Conservation (phyloP, 2,329 filamentous ascomycete species). For the Anthostomella pinea region DNA sequence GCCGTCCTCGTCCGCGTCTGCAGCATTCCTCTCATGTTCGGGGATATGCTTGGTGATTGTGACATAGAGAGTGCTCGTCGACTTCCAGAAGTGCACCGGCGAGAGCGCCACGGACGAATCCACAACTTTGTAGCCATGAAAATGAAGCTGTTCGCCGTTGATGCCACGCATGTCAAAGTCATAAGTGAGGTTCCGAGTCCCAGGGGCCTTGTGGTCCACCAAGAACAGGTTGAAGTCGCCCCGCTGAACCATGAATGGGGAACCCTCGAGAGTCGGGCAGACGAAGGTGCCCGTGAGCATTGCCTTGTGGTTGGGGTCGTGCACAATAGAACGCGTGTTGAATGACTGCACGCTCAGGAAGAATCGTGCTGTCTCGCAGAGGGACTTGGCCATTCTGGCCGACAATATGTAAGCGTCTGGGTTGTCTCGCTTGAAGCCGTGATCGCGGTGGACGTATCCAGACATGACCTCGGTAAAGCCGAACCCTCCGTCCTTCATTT, state of each 20-base stretch:
- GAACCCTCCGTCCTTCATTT: constrained; percentile 47
- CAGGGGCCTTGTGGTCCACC: constrained; percentile 49
- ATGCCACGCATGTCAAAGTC: constrained; percentile 58
- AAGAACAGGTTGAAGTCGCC: constrained; percentile 58
- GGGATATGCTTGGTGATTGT: constrained; percentile 46
- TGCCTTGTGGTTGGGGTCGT: constrained; percentile 47
- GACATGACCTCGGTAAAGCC: constrained; percentile 65
- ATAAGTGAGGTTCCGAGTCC: constrained; percentile 59
- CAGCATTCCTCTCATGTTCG: constrained; percentile 23
- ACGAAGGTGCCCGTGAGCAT: constrained; percentile 59
- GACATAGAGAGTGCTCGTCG: constrained; percentile 61
- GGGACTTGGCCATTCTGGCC: constrained; percentile 49
- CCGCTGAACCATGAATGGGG: constrained; percentile 58
- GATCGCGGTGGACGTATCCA: constrained; percentile 53
- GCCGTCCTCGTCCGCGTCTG: constrained; percentile 37
- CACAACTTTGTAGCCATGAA: constrained; percentile 62
- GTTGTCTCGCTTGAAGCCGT: constrained; percentile 40
- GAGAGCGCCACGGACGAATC: constrained; percentile 58
- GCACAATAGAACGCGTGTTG: constrained; percentile 47
- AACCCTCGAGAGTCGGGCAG: constrained; percentile 51
- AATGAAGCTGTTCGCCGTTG: constrained; percentile 50
- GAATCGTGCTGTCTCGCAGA: constrained; percentile 55
- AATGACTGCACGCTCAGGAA: constrained; percentile 58
- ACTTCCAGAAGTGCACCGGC: constrained; percentile 56
- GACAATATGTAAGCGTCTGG: constrained; percentile 53